Base-by-base conservation (phyloP, 2,329 filamentous ascomycete genomes). In the Amylocarpus encephaloides region DNA sequence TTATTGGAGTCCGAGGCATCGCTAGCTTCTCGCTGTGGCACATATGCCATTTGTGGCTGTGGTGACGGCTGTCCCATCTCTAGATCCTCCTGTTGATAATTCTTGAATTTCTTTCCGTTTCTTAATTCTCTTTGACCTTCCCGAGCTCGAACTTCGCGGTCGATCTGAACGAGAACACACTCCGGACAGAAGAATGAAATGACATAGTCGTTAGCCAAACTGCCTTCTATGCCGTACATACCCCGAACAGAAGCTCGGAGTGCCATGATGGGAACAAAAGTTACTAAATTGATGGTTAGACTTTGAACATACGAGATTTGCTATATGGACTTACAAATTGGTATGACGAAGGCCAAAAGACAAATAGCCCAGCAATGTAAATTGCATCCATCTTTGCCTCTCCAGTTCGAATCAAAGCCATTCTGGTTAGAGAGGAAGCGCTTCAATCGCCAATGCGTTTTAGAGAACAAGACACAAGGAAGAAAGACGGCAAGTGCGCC, bases 391-490 rank as follows among this genome's bases (percentile, higher is more conserved):
- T 51, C 57, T 57, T 50, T 67, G 60, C 1, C 58, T 62, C 3
- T 69, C 62, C 62, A 73, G 52, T 47, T 43, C 5, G 43, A 40
- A n/a, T 74, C 68, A 6, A 67, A 67, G 1, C 70, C 64, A 49
- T 73, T 68, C 19, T 68, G 63, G 43, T 69, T 68, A 11, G 59
- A 56, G 6, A 57, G 59, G 41, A 69, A 67, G 43, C 66, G 67
- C 1, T 63, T 59, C 2, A 74, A 61, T 6, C 72, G 67, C 61
- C 73, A 69, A 12, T 71, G 62, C 2, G 70, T 73, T 43, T 68
- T 69, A 5, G 70, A 68, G 54, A 71, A 71, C 6, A 73, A 50
- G 3, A 69, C 61, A 57, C 71, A 75, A 9, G 72, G 72, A 46
- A 68, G 66, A 54, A 68, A 71, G 5, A 68, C 58, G 1, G 69